Conservation (phyloP, 2,329 filamentous ascomycete genomes). For the Colletotrichum cordylinicola region DNA sequence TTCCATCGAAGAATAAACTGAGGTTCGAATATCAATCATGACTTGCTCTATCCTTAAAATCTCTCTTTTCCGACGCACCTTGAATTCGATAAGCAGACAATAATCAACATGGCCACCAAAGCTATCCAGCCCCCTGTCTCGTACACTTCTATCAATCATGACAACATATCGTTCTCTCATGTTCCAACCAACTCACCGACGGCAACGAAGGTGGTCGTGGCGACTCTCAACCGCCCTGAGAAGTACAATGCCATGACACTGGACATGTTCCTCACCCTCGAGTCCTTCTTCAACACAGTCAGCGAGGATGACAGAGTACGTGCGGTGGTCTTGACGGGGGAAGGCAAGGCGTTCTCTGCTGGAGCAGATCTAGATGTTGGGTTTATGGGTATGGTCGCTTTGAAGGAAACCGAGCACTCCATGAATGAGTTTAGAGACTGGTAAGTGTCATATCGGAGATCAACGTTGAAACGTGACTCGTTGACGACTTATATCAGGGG, state of each 20-base stretch:
- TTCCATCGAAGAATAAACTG: rapidly evolving
- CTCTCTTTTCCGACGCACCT: rapidly evolving
- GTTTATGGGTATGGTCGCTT: background rate
- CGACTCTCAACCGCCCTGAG: background rate
- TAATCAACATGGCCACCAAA: background rate
- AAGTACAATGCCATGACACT: background rate
- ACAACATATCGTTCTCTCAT: background rate
- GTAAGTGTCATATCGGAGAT: background rate
- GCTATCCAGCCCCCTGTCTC: background rate
- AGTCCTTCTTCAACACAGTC: background rate
- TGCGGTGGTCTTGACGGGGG: background rate
- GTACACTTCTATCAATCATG: background rate
- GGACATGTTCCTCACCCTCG: background rate
- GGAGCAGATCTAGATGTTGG: background rate
- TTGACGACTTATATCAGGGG: background rate
- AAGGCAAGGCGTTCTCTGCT: background rate
- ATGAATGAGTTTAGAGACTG: background rate
- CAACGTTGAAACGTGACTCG: background rate
- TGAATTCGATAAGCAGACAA: rapidly evolving
- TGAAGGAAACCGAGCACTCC: background rate
- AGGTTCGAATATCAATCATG: rapidly evolving
- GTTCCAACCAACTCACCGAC: background rate
- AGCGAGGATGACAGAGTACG: background rate
- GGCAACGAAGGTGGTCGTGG: background rate
- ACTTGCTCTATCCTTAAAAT: rapidly evolving